Conservation (phyloP, 192 early-diverging fungal genomes). For the Coemansia reversa region DNA sequence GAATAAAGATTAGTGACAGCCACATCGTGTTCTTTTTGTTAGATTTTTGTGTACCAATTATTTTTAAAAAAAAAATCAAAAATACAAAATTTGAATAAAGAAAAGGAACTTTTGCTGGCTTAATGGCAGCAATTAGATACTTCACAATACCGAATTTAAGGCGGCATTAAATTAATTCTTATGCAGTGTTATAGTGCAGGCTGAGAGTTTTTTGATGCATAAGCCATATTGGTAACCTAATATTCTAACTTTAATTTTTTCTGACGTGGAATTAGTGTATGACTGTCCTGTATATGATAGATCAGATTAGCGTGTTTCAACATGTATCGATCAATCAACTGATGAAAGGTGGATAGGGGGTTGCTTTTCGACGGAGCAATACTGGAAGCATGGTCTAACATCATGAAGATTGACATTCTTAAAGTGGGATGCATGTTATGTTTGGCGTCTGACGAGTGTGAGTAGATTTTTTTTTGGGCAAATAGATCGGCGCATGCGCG, state of each 20-base stretch:
- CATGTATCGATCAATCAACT: neutral
- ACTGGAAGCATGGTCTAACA: neutral
- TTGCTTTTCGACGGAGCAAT: no score
- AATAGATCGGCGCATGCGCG: neutral
- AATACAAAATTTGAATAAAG: neutral
- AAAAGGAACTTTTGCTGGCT: neutral
- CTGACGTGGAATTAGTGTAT: neutral
- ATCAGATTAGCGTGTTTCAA: neutral
- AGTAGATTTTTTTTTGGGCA: neutral
- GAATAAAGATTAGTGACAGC: neutral
- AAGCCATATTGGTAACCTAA: neutral
- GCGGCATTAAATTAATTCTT: neutral
- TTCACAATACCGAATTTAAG: neutral
- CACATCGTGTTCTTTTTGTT: slow-evolving; percentile 16
- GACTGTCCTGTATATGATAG: neutral
- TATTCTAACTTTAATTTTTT: no score
- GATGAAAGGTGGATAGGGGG: neutral
- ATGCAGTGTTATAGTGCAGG: neutral
- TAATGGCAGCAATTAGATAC: no score
- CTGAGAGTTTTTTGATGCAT: neutral
- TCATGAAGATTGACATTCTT: neutral
- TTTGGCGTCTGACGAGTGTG: neutral
- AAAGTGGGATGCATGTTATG: neutral
- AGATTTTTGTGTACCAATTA: neutral
- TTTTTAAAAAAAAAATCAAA: neutral